Evolutionary conservation across 768 basidiomycete genomes (phyloP), one percentile per base, ranked within the genome.

Genomic region (Collybiopsis luxurians): DNA sequence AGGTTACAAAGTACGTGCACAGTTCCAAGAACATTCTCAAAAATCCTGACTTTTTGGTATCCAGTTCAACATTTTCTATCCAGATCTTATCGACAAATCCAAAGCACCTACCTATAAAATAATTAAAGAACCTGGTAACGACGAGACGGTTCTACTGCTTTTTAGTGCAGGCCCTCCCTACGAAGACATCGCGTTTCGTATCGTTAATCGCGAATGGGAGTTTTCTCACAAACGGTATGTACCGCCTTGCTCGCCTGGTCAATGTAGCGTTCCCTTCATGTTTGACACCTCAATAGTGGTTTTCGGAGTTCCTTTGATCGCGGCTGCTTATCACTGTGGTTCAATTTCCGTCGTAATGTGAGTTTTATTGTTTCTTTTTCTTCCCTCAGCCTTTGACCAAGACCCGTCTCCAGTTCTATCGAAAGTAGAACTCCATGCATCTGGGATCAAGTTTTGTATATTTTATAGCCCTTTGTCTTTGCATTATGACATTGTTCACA

Each of bases 121-220:
- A 58, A 83, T 97, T 71, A 92, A 92, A 66, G 93, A 97, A 66
- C 84, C 87, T 4, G 95, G 92, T 5, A 97, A 98, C 67, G 92
- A 95, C 58, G 97, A 99, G 55, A 98, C 96, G 1, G 91, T 92
- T 12, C 78, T 97, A 21, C 73, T 99, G 28, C 86, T 95, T 65
- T 99, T 99, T 75, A 93, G 85, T 61, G 93, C 97, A 28, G 97
- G 97, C 7, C 95, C 96, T 51, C 96, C 96, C 0, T 99, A 99
- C 68, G 96, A 99, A 72, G 97, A 98, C 62, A 95, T 98, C 60
- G 97, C 97, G 7, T 99, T 99, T 78, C 83, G 93, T 59, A 96
- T 99, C 59, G 96, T 99, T 57, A 93, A 97, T 65, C 83, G 93
- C 53, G 95, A 97, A 70, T 99, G 97, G 97, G 97, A 98, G 64